Percentiles rank a stretch among this genome's conserved stretches.
Conservation (phyloP, 441 rosid species). For the Breynia disticha region DNA sequence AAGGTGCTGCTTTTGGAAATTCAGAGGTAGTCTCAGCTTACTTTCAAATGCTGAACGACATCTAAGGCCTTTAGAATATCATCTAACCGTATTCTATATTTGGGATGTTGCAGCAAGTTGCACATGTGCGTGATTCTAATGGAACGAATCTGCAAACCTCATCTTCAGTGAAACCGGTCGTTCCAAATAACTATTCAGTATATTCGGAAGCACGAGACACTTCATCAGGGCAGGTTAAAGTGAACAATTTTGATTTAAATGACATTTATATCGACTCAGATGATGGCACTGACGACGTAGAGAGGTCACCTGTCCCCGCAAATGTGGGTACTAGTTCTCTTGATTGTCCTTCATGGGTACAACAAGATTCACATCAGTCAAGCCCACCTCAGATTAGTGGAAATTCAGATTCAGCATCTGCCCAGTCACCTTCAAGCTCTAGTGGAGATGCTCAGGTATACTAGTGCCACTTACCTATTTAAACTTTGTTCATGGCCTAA, state of each 20-base stretch:
- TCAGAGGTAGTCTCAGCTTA: slow-evolving; percentile 35
- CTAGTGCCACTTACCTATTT: slow-evolving; percentile 2
- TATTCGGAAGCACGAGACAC: slow-evolving; percentile 29
- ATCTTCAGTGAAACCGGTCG: slow-evolving; percentile 19
- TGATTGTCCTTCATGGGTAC: slow-evolving; percentile 79
- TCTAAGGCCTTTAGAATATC: slow-evolving; percentile 32
- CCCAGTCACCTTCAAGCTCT: slow-evolving; percentile 89
- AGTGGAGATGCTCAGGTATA: slow-evolving; percentile 78
- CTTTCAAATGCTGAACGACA: slow-evolving; percentile 38
- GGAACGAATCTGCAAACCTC: slow-evolving; percentile 18
- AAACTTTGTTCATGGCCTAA: background rate
- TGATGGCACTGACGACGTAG: slow-evolving; percentile 66
- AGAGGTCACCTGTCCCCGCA: slow-evolving; percentile 51
- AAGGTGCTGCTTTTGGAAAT: slow-evolving; percentile 32
- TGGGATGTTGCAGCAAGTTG: slow-evolving; percentile 33
- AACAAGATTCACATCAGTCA: slow-evolving; percentile 70
- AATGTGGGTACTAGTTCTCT: slow-evolving; percentile 56
- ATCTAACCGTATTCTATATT: slow-evolving; percentile 27
- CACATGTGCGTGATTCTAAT: slow-evolving; percentile 17
- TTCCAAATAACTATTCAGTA: slow-evolving; percentile 19
- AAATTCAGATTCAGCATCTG: slow-evolving; percentile 92
- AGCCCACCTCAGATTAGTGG: slow-evolving; percentile 93
- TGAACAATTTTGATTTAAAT: slow-evolving; percentile 87
- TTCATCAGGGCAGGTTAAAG: slow-evolving; percentile 36
- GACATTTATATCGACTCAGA: slow-evolving; percentile 71